Conservation (phyloP, 805 yeast genomes). For the Candida namnaoensis region DNA sequence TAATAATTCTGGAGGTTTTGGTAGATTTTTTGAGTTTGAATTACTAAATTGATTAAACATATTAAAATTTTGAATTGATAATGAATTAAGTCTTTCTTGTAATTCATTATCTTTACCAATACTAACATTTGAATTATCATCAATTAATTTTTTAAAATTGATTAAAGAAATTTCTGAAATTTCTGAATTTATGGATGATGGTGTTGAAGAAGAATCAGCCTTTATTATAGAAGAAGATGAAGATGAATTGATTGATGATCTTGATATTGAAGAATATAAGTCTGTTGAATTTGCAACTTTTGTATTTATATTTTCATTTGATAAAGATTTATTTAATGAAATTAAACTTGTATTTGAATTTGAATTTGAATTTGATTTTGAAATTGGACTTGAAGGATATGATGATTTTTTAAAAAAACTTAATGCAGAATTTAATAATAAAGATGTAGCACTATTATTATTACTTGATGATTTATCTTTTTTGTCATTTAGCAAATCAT, state of each 20-base stretch:
- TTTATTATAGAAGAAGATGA: not conserved
- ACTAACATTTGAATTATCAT: not conserved
- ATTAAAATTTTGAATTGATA: too few species aligned
- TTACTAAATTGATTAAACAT: too few species aligned
- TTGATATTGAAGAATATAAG: too few species aligned
- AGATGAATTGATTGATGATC: not conserved
- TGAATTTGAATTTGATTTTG: not conserved
- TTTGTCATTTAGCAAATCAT: not conserved
- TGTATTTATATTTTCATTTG: too few species aligned
- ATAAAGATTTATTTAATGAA: too few species aligned
- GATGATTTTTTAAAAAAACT: constrained; percentile 14
- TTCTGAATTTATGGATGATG: constrained; percentile 6
- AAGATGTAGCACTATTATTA: constrained; percentile 1
- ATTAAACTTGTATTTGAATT: too few species aligned
- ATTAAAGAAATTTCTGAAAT: constrained; percentile 10
- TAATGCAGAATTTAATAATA: constrained; percentile 8
- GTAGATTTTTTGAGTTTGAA: constrained; percentile 16
- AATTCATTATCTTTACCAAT: too few species aligned
- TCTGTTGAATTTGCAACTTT: too few species aligned
- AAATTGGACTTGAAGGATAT: not conserved
- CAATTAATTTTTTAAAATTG: too few species aligned
- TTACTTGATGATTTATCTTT: too few species aligned
- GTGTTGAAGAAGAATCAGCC: not conserved
- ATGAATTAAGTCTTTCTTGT: too few species aligned
- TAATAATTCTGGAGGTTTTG: constrained; percentile 36